Evolutionary conservation across 139 green algal species (phyloP).

Genomic region (Closterium sp.): DNA sequence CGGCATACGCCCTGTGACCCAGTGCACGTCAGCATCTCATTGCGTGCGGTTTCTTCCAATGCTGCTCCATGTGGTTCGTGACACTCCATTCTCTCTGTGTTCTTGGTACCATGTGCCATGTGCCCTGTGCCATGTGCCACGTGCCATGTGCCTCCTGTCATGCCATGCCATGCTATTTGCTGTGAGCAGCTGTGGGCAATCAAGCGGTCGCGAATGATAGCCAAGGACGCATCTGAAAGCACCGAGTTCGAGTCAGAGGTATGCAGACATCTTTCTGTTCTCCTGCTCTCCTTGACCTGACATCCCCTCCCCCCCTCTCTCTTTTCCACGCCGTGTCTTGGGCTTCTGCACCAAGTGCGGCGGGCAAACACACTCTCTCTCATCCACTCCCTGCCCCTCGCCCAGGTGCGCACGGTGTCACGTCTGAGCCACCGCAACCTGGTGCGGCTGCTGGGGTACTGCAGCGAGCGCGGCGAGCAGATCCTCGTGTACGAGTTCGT

Average conservation of each 20-base stretch:
- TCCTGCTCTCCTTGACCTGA: too few relatives aligned
- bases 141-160: not conserved
- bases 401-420: not conserved
- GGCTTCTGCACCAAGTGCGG: too few relatives aligned
- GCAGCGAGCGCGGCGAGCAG: conserved; percentile 5
- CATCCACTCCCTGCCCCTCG: not conserved
- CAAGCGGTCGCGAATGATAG: not conserved
- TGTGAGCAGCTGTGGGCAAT: not conserved
- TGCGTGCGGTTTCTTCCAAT: not conserved
- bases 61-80: not conserved
- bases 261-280: not conserved
- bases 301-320: too few relatives aligned
- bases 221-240: not conserved
- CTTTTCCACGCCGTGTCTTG: too few relatives aligned
- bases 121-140: not conserved
- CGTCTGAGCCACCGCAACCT: conserved; percentile 12
- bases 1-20: not conserved
- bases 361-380: too few relatives aligned
- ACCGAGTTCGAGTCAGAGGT: not conserved
- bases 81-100: not conserved
- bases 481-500: conserved; percentile 17
- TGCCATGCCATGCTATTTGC: not conserved
- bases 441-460: conserved; percentile 13
- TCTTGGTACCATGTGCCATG: too few relatives aligned
- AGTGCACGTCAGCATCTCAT: not conserved